phyloP scores from a whole-genome alignment of 176 grass and related monocot species.

The Aegilops sharonensis region DNA sequence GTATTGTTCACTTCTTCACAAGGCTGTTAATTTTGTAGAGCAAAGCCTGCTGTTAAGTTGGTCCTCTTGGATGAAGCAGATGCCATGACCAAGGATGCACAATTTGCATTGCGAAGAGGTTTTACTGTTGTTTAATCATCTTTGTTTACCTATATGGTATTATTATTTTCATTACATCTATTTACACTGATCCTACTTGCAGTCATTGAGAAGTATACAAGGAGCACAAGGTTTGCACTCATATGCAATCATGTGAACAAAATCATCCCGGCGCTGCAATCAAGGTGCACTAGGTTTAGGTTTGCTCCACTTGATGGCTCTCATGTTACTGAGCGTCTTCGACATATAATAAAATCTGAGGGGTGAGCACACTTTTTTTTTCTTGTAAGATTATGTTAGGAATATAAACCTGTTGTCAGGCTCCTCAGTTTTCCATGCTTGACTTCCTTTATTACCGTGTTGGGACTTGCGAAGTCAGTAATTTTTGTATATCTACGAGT shows the following conservation, averaged over 20 bases:
- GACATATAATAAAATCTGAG: slow-evolving; percentile 91
- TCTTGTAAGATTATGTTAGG: background rate
- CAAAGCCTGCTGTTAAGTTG: slow-evolving; percentile 82
- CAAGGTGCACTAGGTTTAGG: slow-evolving; percentile 96
- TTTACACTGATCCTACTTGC: slow-evolving; percentile 26
- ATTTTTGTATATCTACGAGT: background rate
- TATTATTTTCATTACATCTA: slow-evolving; percentile 17
- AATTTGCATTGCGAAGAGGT: slow-evolving; percentile 98
- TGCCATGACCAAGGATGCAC: slow-evolving; percentile 98
- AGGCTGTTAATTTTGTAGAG: slow-evolving; percentile 48
- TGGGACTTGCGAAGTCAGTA: background rate
- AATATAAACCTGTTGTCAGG: background rate
- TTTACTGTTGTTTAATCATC: slow-evolving; percentile 17
- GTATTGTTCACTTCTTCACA: background rate
- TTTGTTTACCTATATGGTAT: background rate
- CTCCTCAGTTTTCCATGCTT: background rate
- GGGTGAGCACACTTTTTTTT: slow-evolving; percentile 37
- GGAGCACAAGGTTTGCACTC: slow-evolving; percentile 97
- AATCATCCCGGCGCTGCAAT: slow-evolving; percentile 97
- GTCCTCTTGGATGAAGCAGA: slow-evolving; percentile 95
- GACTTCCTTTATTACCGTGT: slow-evolving; percentile 1
- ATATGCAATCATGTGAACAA: slow-evolving; percentile 99
- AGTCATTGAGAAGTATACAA: slow-evolving; percentile 99
- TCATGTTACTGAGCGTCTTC: slow-evolving; percentile 76
- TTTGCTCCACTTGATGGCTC: slow-evolving; percentile 91